Base-by-base conservation (phyloP, 2,329 filamentous ascomycete genomes). In the Magnaporthiopsis rhizophila region DNA sequence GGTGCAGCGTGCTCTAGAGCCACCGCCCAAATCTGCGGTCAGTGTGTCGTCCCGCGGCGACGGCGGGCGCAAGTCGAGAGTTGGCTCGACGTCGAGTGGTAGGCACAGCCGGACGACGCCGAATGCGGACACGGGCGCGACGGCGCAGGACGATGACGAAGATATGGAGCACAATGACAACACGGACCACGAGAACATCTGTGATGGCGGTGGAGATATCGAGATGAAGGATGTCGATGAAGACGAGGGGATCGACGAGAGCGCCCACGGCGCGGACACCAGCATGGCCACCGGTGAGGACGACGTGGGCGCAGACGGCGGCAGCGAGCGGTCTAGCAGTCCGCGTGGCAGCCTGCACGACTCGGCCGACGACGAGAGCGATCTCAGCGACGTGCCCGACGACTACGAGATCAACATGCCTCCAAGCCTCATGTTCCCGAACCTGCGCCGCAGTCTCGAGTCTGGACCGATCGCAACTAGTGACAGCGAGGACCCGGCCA, bases 311-410 rank as follows among this genome's bases (percentile, higher is more conserved):
- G 72, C 77, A 58, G 74, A 67, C 26, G 66, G 67, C 61, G 64
- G 66, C 59, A 74, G 73, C 66, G 72, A 71, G n/a, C 65, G 69
- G 38, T 84, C 79, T 62, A 87, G 85, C 65, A 53, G 45, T 11
- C 80, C 82, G 7, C 80, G 81, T 0, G 83, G 82, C 7, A 90
- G 84, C 65, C 75, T 87, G 9, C 84, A 87, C 66, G 86, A 89
- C 66, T 87, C 83, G 57, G 87, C 84, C 0, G 87, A 89, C 67
- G 86, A 89, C 64, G 87, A 90, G 72, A 89, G 86, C 70, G 87
- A 89, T 67, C 77, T 90, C 0, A 89, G 86, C 63, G 88, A 90
- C 66, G 82, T 87, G 5, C 79, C 85, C 32, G 75, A 82, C 4
- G 83, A 81, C 57, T 85, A 84, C 65, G 83, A 87, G 62, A 82